A percentile compares a stretch with the other conserved stretches of the same genome.
Evolutionary conservation across 352 stramenopile species (phyloP).

Genomic region (Thraustochytrium sp.): DNA sequence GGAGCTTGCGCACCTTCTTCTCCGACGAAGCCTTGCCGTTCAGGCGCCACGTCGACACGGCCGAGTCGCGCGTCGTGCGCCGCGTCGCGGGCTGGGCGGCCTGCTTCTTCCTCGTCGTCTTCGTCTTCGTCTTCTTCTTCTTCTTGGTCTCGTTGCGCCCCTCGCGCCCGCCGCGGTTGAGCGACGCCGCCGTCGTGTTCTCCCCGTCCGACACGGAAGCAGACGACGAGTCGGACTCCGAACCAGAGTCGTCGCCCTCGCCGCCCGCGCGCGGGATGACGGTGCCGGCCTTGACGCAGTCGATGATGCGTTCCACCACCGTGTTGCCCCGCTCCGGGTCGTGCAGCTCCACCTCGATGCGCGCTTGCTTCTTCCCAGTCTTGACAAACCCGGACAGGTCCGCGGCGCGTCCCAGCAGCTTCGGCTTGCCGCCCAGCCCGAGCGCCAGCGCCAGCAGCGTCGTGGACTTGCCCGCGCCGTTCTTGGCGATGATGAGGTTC

Average conservation of each 20-base stretch:
- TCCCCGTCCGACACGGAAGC: not conserved
- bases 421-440: slow-evolving; percentile 85
- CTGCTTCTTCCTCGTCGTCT: no score
- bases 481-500: slow-evolving; percentile 95
- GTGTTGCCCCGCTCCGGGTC: slow-evolving; percentile 54
- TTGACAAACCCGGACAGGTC: slow-evolving; percentile 81
- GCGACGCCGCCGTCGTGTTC: no score
- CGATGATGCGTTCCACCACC: slow-evolving; percentile 61
- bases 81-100: no score
- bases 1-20: slow-evolving; percentile 60
- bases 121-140: no score
- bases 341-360: slow-evolving; percentile 79
- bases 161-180: no score
- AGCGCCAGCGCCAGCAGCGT: slow-evolving; percentile 91
- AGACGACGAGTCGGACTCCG: not conserved
- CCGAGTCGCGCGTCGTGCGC: no score
- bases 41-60: not conserved
- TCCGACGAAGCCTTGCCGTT: not conserved
- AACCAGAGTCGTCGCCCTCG: not conserved
- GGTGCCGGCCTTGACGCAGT: not conserved
- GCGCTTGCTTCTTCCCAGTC: slow-evolving; percentile 51
- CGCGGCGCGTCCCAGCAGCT: slow-evolving; percentile 86
- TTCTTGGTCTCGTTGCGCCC: no score
- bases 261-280: not conserved
- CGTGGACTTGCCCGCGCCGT: slow-evolving; percentile 87